phyloP scores from a whole-genome alignment of 148 eudicot species.

The Fagopyrum esculentum region DNA sequence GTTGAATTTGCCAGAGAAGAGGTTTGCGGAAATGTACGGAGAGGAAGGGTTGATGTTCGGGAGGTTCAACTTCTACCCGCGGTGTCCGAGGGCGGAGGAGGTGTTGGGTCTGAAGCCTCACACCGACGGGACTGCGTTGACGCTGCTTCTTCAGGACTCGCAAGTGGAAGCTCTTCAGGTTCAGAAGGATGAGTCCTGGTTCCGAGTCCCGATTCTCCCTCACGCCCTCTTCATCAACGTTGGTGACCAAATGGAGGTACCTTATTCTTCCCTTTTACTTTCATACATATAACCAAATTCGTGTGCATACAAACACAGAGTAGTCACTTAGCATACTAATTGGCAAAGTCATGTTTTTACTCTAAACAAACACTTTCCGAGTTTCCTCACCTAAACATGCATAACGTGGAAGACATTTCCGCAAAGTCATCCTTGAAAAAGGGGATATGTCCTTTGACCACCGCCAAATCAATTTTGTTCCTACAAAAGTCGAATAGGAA shows the following conservation, averaged over 20 bases:
- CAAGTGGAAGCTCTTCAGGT: constrained; percentile 45
- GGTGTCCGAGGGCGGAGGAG: constrained; percentile 30
- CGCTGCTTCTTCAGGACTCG: constrained; percentile 33
- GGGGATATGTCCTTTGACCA: too few species aligned
- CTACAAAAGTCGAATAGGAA: too few species aligned
- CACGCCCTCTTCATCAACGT: constrained; percentile 33
- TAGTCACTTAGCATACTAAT: too few species aligned
- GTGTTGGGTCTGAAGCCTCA: constrained; percentile 34
- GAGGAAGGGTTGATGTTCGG: constrained; percentile 13
- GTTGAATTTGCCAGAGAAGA: constrained; percentile 24
- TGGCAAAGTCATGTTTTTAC: too few species aligned
- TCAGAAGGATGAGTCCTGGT: constrained; percentile 35
- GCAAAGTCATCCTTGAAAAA: too few species aligned
- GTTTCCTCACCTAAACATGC: too few species aligned
- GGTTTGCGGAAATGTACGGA: constrained; percentile 30
- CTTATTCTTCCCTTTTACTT: too few species aligned
- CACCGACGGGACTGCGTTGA: constrained; percentile 35
- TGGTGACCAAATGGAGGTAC: constrained; percentile 51
- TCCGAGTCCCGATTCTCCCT: constrained; percentile 32
- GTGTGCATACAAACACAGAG: too few species aligned
- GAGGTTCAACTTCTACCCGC: constrained; percentile 35
- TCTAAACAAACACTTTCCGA: too few species aligned
- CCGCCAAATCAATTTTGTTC: too few species aligned
- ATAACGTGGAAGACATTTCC: too few species aligned
- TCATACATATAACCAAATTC: too few species aligned